Evolutionary conservation across 352 stramenopile species (phyloP), one percentile per base, ranked within the genome.

Genomic region (Pythium aristosporum): DNA sequence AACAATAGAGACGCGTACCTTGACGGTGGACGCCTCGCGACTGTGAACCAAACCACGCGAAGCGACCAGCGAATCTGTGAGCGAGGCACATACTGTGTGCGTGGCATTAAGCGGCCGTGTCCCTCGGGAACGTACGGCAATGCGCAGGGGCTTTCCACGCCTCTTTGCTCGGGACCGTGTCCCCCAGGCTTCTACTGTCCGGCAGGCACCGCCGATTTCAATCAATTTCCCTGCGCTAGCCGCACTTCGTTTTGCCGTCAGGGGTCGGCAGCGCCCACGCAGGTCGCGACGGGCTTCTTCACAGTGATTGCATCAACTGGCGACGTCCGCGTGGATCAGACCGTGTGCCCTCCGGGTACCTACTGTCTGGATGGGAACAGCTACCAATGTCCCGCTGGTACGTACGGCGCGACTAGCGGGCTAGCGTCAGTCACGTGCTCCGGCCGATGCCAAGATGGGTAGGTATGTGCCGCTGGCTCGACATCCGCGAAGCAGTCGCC

Each of bases 141-240:
- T 21, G 67, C 51, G 0, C 25, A 67, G 54, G 75, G 73, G 3
- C 70, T 91, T 10, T 57, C 72, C 8, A 85, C 64, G 2, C 62
- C 77, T 7, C 50, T 65, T 25, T 93, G 82, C 52, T 85, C 74
- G 5, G 80, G 67, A 6, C 60, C 56, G n/a, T 93, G 85, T 46
- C 82, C 85, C 10, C 55, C 71, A 25, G 85, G 85, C 3, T 91
- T 87, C 61, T 90, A 74, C 50, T 93, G 82, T 55, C 82, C 79
- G 11, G 39, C 66, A 8, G 85, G 85, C 25, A 82, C 79, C 2
- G 52, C 53, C n/a, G 59, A 77, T 30, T 87, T 74, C 52, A 59
- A 39, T 5, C 47, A 51, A n/a, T 42, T 69, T 21, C 74, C 80
- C 13, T 91, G 85, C 50, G 62, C 61, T 0, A 62, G 70, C 7